A percentile compares a stretch with the other conserved stretches of the same genome.
These are phyloP conservation scores for Epichloe bromicola DNA, from an alignment of 2,329 filamentous ascomycete species.

Conservation along the genomic window DNA sequence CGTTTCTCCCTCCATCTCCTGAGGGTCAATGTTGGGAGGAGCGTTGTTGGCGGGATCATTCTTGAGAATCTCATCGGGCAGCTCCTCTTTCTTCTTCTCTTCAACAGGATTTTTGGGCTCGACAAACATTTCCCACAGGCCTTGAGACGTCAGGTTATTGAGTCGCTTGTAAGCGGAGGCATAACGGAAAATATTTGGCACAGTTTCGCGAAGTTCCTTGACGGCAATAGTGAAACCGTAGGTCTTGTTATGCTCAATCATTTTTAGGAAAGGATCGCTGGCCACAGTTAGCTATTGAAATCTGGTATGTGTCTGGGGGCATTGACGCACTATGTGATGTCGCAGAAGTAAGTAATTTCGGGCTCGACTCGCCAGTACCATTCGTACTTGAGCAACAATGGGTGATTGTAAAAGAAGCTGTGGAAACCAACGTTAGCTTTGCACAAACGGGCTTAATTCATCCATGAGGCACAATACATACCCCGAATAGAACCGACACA, in stretches of 20 bases:
- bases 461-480: constrained; percentile 29
- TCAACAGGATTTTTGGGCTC: constrained; percentile 58
- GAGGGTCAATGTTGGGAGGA: constrained; percentile 72
- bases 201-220: constrained; percentile 93
- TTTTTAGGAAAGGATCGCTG: constrained; percentile 78
- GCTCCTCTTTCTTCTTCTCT: constrained; percentile 48
- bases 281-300: not conserved
- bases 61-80: constrained; percentile 72
- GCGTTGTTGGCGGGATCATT: constrained; percentile 58
- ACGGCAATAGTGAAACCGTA: constrained; percentile 98
- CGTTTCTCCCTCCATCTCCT: constrained; percentile 91
- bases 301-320: not conserved
- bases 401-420: constrained; percentile 94
- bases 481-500: constrained; percentile 99
- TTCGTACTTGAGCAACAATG: constrained; percentile 87
- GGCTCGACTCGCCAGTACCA: constrained; percentile 99
- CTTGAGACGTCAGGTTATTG: constrained; percentile 81
- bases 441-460: not conserved
- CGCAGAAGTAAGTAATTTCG: constrained; percentile 99
- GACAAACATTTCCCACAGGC: constrained; percentile 97
- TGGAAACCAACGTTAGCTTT: constrained; percentile 10
- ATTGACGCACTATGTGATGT: constrained; percentile 76
- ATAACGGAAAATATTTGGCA: constrained; percentile 97
- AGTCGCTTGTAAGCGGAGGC: constrained; percentile 94
- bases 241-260: constrained; percentile 90